These are phyloP conservation scores for Aleurites moluccanus DNA, from an alignment of 441 rosid genomes.

Conservation along the genomic window DNA sequence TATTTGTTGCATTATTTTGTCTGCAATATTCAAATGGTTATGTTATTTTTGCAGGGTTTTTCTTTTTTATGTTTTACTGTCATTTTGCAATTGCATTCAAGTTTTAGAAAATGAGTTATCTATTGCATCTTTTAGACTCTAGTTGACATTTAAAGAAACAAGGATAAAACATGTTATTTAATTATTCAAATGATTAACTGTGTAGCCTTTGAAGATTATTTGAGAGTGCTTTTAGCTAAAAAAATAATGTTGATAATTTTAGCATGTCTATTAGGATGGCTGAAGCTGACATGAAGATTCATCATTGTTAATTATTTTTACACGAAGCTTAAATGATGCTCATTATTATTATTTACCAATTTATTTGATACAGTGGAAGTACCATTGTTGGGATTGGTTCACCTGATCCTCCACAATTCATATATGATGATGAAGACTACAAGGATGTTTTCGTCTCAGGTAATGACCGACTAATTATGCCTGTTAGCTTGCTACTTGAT, in stretches of 20 bases:
- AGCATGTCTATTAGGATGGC: neutral
- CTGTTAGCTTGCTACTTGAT: neutral
- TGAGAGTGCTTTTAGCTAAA: neutral
- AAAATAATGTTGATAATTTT: neutral
- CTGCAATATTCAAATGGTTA: no score
- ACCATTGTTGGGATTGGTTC: slow-evolving; percentile 93
- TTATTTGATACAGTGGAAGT: slow-evolving; percentile 69
- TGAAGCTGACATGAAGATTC: neutral
- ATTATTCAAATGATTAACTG: neutral
- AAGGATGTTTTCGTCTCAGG: slow-evolving; percentile 84
- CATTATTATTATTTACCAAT: slow-evolving; percentile 1
- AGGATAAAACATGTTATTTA: neutral
- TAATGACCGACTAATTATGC: slow-evolving; percentile 24
- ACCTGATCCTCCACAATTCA: slow-evolving; percentile 89
- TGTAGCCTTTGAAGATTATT: neutral
- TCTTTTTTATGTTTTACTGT: neutral
- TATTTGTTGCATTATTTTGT: no score
- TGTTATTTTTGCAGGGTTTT: neutral
- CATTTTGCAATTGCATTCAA: neutral
- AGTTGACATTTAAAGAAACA: neutral
- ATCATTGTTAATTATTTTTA: neutral
- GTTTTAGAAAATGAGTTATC: neutral
- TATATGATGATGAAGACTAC: slow-evolving; percentile 80
- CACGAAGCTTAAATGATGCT: neutral
- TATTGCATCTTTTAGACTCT: neutral